These are phyloP conservation scores for Talaromyces thailandensis DNA, from an alignment of 495 filamentous ascomycete species.

Conservation along the genomic window DNA sequence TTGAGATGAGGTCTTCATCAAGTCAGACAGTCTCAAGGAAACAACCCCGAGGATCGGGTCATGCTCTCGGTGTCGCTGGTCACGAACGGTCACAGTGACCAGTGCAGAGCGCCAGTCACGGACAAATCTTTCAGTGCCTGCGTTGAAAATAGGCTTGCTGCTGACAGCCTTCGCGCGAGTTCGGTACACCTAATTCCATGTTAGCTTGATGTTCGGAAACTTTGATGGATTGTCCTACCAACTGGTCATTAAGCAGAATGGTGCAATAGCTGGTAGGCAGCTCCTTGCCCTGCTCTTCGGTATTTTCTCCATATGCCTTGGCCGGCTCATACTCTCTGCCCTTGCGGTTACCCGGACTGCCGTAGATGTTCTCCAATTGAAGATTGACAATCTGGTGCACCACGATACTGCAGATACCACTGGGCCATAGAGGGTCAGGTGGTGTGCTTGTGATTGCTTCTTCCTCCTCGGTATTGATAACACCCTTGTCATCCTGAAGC, in stretches of 20 bases:
- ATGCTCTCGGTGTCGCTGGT: slow-evolving; percentile 81
- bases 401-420: slow-evolving; percentile 71
- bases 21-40: slow-evolving; percentile 74
- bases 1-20: slow-evolving; percentile 79
- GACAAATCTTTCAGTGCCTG: slow-evolving; percentile 89
- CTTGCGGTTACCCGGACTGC: slow-evolving; percentile 48
- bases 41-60: slow-evolving; percentile 92
- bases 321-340: slow-evolving; percentile 87
- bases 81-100: slow-evolving; percentile 78
- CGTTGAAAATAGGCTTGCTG: slow-evolving; percentile 92
- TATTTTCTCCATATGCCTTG: slow-evolving; percentile 72
- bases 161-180: slow-evolving; percentile 86
- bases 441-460: slow-evolving; percentile 84
- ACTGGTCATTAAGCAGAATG: slow-evolving; percentile 78
- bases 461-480: slow-evolving; percentile 63
- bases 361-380: slow-evolving; percentile 70
- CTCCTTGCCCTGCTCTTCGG: slow-evolving; percentile 66
- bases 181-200: slow-evolving; percentile 50
- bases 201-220: slow-evolving; percentile 12
- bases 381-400: slow-evolving; percentile 94
- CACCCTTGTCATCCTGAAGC: slow-evolving; percentile 82
- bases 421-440: slow-evolving; percentile 89
- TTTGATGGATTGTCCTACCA: slow-evolving; percentile 34
- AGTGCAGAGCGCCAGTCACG: slow-evolving; percentile 86
- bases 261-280: slow-evolving; percentile 89